These are phyloP conservation scores for Gentiana macrophylla DNA, from an alignment of 257 asterid species.

Conservation along the genomic window DNA sequence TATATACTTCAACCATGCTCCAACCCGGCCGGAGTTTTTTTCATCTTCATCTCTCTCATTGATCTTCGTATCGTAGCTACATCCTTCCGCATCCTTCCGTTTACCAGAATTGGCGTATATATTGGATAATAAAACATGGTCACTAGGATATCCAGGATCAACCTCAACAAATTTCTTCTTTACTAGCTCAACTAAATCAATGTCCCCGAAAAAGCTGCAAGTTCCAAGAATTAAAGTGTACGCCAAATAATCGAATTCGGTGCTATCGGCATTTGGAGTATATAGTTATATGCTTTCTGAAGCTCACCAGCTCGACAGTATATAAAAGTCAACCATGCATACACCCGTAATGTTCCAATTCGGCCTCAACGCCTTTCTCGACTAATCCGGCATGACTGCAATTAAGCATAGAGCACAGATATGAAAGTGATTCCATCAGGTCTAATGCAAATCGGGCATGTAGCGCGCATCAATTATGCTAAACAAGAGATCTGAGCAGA, in stretches of 20 bases:
- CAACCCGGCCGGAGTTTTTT: conserved; percentile 55
- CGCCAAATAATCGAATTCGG: conserved; percentile 77
- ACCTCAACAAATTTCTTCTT: conserved; percentile 43
- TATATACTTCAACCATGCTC: conserved; percentile 54
- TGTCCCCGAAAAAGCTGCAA: conserved; percentile 59
- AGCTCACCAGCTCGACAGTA: conserved; percentile 71
- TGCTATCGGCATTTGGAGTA: conserved; percentile 50
- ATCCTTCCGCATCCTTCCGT: conserved; percentile 41
- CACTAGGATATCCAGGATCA: conserved; percentile 62
- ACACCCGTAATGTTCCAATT: conserved; percentile 84
- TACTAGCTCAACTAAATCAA: conserved; percentile 57
- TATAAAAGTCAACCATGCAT: conserved; percentile 90
- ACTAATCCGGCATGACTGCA: conserved; percentile 80
- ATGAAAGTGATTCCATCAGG: conserved; percentile 59
- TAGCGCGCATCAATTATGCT: too few relatives aligned
- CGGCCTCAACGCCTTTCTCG: conserved; percentile 47
- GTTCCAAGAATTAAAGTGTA: conserved; percentile 68
- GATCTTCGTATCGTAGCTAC: conserved; percentile 43
- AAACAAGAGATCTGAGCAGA: too few relatives aligned
- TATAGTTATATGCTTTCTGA: conserved; percentile 50
- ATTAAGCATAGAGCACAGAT: conserved; percentile 56
- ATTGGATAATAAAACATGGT: conserved; percentile 61
- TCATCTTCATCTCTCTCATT: conserved; percentile 42
- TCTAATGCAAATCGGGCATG: conserved; percentile 10
- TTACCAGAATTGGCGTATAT: conserved; percentile 70